A percentile compares a stretch with the other conserved stretches of the same genome.
Evolutionary conservation across 805 yeast species (phyloP).

Genomic region (Sungouiozyma ichnusensis): DNA sequence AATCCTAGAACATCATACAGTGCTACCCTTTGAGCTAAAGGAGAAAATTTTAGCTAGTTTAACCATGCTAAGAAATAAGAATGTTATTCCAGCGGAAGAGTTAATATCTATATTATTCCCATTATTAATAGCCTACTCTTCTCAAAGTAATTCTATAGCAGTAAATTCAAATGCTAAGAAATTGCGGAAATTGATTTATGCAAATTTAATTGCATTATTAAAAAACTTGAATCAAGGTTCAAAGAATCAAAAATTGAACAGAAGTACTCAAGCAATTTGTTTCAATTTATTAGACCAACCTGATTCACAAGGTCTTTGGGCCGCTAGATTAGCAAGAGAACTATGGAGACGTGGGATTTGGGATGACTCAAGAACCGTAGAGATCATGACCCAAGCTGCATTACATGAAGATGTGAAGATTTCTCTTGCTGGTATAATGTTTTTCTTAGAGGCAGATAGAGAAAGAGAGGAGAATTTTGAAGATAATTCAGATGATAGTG

Average conservation of each 20-base stretch:
- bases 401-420: constrained; percentile 79
- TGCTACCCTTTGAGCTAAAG: constrained; percentile 71
- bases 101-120: constrained; percentile 86
- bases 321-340: constrained; percentile 88
- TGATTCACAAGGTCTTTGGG: constrained; percentile 86
- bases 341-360: constrained; percentile 96
- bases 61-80: constrained; percentile 83
- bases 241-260: constrained; percentile 79
- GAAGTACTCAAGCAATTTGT: constrained; percentile 83
- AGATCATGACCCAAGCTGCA: constrained; percentile 93
- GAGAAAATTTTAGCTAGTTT: constrained; percentile 86
- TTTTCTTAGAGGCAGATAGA: constrained; percentile 91
- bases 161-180: constrained; percentile 63
- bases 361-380: constrained; percentile 97
- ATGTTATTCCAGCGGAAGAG: constrained; percentile 64
- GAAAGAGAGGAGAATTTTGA: constrained; percentile 62
- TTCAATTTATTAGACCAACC: constrained; percentile 76
- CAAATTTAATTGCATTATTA: constrained; percentile 64
- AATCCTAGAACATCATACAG: constrained; percentile 65
- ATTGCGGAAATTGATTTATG: constrained; percentile 72
- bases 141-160: constrained; percentile 34
- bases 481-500: constrained; percentile 57
- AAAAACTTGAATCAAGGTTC: constrained; percentile 81
- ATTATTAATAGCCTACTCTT: constrained; percentile 54
- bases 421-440: constrained; percentile 78